Evolutionary conservation across 192 early-diverging fungal genomes (phyloP).

Genomic region (Jimgerdemannia lactiflua): DNA sequence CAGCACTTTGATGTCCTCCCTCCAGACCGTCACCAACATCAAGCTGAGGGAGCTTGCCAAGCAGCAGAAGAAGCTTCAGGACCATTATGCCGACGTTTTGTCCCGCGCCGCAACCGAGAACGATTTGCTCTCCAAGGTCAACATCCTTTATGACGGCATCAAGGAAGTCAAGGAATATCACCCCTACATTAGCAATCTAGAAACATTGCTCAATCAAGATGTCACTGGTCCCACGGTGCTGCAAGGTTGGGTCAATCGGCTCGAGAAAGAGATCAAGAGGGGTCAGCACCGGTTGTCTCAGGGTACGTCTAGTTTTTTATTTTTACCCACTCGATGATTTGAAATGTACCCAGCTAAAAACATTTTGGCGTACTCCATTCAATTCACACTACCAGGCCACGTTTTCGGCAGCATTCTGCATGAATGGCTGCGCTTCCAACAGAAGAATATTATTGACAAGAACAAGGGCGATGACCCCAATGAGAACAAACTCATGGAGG

Average conservation of each 20-base stretch:
- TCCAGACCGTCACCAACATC: background rate
- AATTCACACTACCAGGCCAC: background rate
- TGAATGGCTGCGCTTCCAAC: background rate
- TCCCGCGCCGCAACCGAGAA: background rate
- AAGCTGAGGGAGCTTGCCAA: background rate
- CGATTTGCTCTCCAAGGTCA: background rate
- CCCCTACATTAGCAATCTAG: background rate
- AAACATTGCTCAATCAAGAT: background rate
- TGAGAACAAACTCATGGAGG: background rate
- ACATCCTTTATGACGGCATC: background rate
- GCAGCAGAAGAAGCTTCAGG: background rate
- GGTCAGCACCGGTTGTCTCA: background rate
- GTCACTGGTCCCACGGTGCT: background rate
- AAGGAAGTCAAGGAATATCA: background rate
- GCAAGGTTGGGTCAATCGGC: background rate
- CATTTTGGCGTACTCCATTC: too few species aligned
- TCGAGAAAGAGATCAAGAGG: background rate
- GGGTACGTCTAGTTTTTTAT: background rate
- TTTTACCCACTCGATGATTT: too few species aligned
- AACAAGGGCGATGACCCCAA: background rate
- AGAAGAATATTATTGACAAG: background rate
- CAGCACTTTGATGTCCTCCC: background rate
- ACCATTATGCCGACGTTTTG: background rate
- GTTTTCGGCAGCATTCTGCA: background rate
- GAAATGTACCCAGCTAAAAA: too few species aligned